Percentiles rank a stretch among this genome's conserved stretches.
Evolutionary conservation across 1,284 basidiomycete species (phyloP).

Genomic region (Xerocomus amazonicus): DNA sequence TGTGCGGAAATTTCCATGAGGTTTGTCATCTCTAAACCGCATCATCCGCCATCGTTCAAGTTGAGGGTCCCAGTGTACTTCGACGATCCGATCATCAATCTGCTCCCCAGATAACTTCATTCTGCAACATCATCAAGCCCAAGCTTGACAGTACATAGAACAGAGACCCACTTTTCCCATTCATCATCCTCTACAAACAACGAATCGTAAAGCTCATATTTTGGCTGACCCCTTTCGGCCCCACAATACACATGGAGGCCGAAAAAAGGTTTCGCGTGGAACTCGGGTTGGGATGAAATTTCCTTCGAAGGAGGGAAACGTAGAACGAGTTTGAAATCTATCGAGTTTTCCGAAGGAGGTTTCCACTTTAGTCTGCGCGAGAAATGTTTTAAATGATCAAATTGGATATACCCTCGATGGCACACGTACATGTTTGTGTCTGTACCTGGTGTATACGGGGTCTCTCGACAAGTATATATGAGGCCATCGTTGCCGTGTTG

Average conservation of each 20-base stretch:
- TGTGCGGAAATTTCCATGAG: slow-evolving; percentile 78
- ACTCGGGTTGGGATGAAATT: slow-evolving; percentile 67
- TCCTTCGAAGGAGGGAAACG: slow-evolving; percentile 75
- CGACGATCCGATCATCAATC: slow-evolving; percentile 89
- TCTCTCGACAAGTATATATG: slow-evolving; percentile 91
- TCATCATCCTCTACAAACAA: slow-evolving; percentile 87
- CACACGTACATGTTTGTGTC: slow-evolving; percentile 90
- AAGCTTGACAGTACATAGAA: background rate
- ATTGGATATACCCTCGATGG: slow-evolving; percentile 33
- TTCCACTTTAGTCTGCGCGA: slow-evolving; percentile 93
- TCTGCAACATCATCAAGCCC: slow-evolving; percentile 41
- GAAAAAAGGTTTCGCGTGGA: slow-evolving; percentile 83
- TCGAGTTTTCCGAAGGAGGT: slow-evolving; percentile 95
- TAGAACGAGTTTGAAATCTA: slow-evolving; percentile 94
- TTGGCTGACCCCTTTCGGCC: slow-evolving; percentile 50
- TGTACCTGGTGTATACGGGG: slow-evolving; percentile 86
- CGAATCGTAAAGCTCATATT: slow-evolving; percentile 85
- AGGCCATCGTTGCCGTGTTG: slow-evolving; percentile 95
- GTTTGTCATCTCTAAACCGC: slow-evolving; percentile 91
- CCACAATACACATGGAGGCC: slow-evolving; percentile 79
- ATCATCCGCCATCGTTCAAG: slow-evolving; percentile 79
- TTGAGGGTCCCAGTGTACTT: slow-evolving; percentile 83
- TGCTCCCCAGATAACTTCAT: slow-evolving; percentile 86
- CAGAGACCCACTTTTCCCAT: slow-evolving; percentile 82
- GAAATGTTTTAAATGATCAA: background rate